Base-by-base conservation (phyloP, 2,329 filamentous ascomycete species). In the Colletotrichum cuscutae region DNA sequence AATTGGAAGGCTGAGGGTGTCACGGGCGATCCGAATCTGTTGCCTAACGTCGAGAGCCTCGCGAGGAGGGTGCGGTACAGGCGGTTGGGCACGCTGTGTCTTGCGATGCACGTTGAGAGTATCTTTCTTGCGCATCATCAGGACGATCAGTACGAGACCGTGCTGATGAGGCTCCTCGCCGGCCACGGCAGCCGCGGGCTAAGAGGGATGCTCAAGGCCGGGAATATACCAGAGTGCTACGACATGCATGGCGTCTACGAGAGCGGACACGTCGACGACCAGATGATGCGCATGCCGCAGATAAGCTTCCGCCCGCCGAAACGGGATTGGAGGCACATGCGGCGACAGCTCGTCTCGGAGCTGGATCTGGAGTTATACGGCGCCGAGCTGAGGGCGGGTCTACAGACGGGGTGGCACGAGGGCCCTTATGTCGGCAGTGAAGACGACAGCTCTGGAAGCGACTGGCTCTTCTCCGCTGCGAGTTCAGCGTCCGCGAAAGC, bases 81-180 rank as follows among this genome's bases (percentile, higher is more conserved):
- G 74, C 84, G 86, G 0, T 82, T 98, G 1, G 95, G 93, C 1
- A 79, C 77, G 15, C 86, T 87, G 8, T 95, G 93, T 79, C 81
- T 81, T 19, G 80, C 83, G 1, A 76, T 84, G 6, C 79, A 83
- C 0, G 89, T 93, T 4, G 82, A 81, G 5, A 89, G 89, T 24
- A 80, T 98, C 1, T 88, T 98, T 52, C 84, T 97, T 32, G 97
- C 92, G 4, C 97, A 99, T 79, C 97, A 99, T 80, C 86, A 89
- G 74, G 95, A 98, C 78, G 97, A 99, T 78, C 94, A 97, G 79
- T 93, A 95, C 68, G 97, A 99, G 83, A 98, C 95, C 0, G 87
- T 97, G 4, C 83, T 98, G 61, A 93, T 95, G 91, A 89, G 97
- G 54, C 82, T 98, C 46, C 82, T 92, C 9, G 85, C 86, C 3